phyloP scores from a whole-genome alignment of 768 basidiomycete genomes.

The Suillus variegatus region DNA sequence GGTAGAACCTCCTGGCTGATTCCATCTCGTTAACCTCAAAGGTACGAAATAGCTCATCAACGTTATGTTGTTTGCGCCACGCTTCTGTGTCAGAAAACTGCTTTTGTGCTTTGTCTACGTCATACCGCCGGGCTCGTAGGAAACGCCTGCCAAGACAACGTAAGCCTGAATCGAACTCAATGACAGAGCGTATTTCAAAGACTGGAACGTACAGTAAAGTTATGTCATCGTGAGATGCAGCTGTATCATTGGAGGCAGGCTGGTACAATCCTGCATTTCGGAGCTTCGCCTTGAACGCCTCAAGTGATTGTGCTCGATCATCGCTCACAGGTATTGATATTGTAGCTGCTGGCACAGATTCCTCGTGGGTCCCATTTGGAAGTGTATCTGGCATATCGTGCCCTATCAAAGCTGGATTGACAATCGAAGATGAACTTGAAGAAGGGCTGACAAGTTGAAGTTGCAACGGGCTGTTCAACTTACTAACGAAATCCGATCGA shows the following conservation, averaged over 20 bases:
- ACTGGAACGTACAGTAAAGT: constrained; percentile 58
- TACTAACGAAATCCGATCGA: too few species aligned
- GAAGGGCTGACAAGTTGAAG: neutral
- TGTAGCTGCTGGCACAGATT: neutral
- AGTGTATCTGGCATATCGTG: neutral
- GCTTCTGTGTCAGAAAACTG: constrained; percentile 69
- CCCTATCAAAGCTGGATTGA: neutral
- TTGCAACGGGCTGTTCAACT: too few species aligned
- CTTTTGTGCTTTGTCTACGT: constrained; percentile 59
- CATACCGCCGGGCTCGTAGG: constrained; percentile 75
- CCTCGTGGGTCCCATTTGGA: neutral
- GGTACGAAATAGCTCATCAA: constrained; percentile 61
- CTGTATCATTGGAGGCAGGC: constrained; percentile 30
- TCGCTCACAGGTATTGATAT: neutral
- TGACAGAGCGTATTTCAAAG: neutral
- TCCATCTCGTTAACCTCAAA: constrained; percentile 65
- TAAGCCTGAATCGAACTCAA: constrained; percentile 4
- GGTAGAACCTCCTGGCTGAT: constrained; percentile 63
- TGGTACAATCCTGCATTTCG: constrained; percentile 52
- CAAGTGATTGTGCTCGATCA: constrained; percentile 26
- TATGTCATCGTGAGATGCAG: constrained; percentile 61
- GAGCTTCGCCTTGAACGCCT: constrained; percentile 55
- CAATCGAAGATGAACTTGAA: neutral
- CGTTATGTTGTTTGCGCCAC: constrained; percentile 66
- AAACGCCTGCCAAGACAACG: constrained; percentile 59